Evolutionary conservation across 2,329 filamentous ascomycete genomes (phyloP).

Genomic region (Fonsecaea monophora): DNA sequence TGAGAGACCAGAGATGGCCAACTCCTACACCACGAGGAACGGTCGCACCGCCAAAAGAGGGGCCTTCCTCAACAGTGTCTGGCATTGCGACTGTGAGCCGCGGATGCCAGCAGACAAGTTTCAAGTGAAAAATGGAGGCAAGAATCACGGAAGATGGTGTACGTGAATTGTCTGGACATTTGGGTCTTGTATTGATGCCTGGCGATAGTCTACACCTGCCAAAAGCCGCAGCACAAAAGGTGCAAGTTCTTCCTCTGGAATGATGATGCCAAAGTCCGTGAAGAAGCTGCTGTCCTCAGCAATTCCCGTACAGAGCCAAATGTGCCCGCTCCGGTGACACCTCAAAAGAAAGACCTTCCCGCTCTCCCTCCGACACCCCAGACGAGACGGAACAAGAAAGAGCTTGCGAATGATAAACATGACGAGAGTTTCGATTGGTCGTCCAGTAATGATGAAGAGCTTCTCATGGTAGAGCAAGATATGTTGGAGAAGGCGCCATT

Average conservation of each 20-base stretch:
- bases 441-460: constrained; percentile 45
- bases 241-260: constrained; percentile 70
- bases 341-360: constrained; percentile 30
- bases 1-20: constrained; percentile 23
- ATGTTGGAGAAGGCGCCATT: constrained; percentile 32
- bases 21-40: constrained; percentile 33
- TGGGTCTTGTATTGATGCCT: neutral
- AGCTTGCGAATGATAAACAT: constrained; percentile 42
- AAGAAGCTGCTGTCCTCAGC: constrained; percentile 57
- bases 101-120: constrained; percentile 62
- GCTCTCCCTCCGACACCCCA: constrained; percentile 33
- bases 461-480: constrained; percentile 43
- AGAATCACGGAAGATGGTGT: constrained; percentile 64
- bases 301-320: constrained; percentile 57
- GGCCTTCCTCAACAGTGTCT: constrained; percentile 53
- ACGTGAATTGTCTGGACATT: constrained; percentile 31
- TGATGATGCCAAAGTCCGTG: constrained; percentile 62
- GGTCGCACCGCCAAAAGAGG: constrained; percentile 44
- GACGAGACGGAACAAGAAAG: constrained; percentile 4
- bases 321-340: constrained; percentile 37
- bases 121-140: constrained; percentile 63
- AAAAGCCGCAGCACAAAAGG: constrained; percentile 54
- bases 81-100: constrained; percentile 64
- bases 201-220: constrained; percentile 62
- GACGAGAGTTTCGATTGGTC: constrained; percentile 50